phyloP scores from a whole-genome alignment of 768 basidiomycete genomes.

The Suillus spraguei region DNA sequence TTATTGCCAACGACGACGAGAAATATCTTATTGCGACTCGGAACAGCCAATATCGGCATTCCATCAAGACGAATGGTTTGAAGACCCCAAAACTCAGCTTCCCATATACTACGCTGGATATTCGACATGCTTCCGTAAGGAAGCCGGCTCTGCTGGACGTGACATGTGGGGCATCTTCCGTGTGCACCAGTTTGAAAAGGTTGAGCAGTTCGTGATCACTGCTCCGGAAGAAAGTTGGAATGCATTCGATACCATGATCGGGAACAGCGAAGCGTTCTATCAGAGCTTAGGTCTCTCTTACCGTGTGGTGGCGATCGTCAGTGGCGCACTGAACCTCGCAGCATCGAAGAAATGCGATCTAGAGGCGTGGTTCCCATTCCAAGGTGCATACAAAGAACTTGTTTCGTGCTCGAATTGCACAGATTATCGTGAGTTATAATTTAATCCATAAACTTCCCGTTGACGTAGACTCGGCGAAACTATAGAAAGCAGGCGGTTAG shows the following conservation, averaged over 20 bases:
- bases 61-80: slow-evolving; percentile 98
- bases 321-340: slow-evolving; percentile 94
- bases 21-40: slow-evolving; percentile 99
- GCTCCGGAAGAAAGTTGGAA: slow-evolving; percentile 94
- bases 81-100: slow-evolving; percentile 88
- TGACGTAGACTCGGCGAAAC: neutral
- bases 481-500: slow-evolving; percentile 88
- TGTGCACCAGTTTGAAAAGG: slow-evolving; percentile 99
- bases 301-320: slow-evolving; percentile 92
- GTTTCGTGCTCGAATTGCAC: slow-evolving; percentile 99
- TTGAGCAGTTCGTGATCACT: slow-evolving; percentile 96
- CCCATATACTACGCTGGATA: slow-evolving; percentile 88
- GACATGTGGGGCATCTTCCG: slow-evolving; percentile 99
- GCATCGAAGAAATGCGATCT: slow-evolving; percentile 97
- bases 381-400: slow-evolving; percentile 93
- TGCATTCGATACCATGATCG: slow-evolving; percentile 91
- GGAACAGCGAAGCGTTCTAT: slow-evolving; percentile 91
- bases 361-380: slow-evolving; percentile 99
- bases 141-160: slow-evolving; percentile 95
- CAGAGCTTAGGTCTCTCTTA: slow-evolving; percentile 93
- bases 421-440: slow-evolving; percentile 83
- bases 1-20: slow-evolving; percentile 89
- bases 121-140: slow-evolving; percentile 98
- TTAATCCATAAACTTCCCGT: neutral
- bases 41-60: slow-evolving; percentile 98